Conservation (phyloP, 176 grass and related monocot species). For the Phoenix dactylifera region DNA sequence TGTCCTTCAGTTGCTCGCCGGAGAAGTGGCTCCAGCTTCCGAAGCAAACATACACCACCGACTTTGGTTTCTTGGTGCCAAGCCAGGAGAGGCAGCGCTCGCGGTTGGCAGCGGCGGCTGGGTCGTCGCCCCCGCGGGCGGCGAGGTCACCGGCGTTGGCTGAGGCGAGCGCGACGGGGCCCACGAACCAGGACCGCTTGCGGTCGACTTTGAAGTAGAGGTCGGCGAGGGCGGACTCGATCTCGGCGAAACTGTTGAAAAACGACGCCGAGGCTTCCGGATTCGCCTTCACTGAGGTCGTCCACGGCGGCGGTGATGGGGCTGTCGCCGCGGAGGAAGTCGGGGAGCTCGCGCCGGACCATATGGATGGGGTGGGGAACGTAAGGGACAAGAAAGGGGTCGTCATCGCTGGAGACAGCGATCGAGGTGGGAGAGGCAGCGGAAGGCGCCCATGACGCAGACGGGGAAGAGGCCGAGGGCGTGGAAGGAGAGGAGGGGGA, state of each 20-base stretch:
- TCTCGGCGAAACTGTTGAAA: background rate
- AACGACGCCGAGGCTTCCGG: background rate
- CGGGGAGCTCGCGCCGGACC: too few species aligned
- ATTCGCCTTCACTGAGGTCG: background rate
- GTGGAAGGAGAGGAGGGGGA: background rate
- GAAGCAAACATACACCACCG: too few species aligned
- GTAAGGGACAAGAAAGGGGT: background rate
- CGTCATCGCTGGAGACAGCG: background rate
- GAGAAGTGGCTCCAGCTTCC: too few species aligned
- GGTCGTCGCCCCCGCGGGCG: slow-evolving; percentile 3
- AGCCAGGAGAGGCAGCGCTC: slow-evolving; percentile 35
- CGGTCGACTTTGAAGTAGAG: too few species aligned
- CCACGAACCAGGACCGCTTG: background rate
- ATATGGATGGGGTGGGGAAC: background rate
- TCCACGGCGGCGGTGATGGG: background rate
- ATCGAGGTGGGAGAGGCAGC: background rate
- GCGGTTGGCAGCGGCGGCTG: slow-evolving; percentile 21
- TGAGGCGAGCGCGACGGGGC: background rate
- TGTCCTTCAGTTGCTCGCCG: too few species aligned
- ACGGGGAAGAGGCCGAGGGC: too few species aligned
- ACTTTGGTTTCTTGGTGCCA: slow-evolving; percentile 13
- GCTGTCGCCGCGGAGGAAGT: background rate
- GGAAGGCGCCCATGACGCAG: too few species aligned
- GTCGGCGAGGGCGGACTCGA: too few species aligned
- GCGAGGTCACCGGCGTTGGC: background rate